Conservation (phyloP, 768 basidiomycete species). For the Suillus brevipes region DNA sequence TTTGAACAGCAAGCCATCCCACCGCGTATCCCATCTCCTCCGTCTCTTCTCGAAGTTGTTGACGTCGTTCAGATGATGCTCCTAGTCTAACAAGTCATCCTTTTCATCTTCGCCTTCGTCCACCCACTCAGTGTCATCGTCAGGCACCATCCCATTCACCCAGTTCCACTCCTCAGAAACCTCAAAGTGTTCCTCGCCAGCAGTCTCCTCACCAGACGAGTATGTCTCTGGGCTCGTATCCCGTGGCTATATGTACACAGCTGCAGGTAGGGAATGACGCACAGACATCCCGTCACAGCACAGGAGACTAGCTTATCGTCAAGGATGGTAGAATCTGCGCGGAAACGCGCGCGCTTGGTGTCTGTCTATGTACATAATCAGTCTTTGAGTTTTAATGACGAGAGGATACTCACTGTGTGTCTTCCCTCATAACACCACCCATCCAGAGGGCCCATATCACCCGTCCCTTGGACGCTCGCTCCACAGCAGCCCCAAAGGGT, state of each 20-base stretch:
- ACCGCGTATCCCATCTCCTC: conserved; percentile 77
- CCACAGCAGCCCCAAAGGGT: conserved; percentile 77
- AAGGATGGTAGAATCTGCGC: conserved; percentile 64
- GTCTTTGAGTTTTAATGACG: not conserved
- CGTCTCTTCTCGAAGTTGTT: conserved; percentile 66
- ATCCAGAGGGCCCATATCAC: conserved; percentile 52
- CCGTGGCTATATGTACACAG: conserved; percentile 77
- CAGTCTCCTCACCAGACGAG: conserved; percentile 77
- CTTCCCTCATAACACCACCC: conserved; percentile 80
- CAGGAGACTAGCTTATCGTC: conserved; percentile 73
- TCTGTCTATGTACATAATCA: conserved; percentile 53
- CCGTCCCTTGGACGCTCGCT: conserved; percentile 68
- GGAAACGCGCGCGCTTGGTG: conserved; percentile 72
- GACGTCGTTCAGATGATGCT: conserved; percentile 74
- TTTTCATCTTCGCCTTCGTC: conserved; percentile 71
- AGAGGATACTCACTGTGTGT: conserved; percentile 52
- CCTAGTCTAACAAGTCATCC: conserved; percentile 71
- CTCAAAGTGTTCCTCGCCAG: conserved; percentile 56
- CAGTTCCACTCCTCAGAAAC: conserved; percentile 42
- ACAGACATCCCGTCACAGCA: conserved; percentile 53
- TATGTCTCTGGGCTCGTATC: conserved; percentile 80
- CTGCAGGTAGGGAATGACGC: too few species aligned
- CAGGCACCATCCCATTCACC: conserved; percentile 31
- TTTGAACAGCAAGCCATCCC: conserved; percentile 20
- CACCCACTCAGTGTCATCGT: conserved; percentile 67